Conservation (phyloP, 179 eudicot genomes). For the Dionaea muscipula region DNA sequence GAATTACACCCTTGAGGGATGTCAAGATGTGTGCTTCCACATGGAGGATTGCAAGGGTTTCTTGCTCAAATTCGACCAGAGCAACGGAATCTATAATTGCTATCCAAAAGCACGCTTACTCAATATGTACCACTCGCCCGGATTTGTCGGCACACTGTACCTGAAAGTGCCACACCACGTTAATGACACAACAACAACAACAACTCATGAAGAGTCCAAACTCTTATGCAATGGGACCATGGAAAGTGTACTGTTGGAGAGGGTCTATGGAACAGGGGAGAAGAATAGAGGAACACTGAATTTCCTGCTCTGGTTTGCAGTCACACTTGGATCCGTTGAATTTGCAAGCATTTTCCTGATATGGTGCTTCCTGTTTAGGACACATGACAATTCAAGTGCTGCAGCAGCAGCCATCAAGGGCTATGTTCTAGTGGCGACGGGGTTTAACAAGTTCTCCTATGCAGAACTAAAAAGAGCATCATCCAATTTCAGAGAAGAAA, state of each 20-base stretch:
- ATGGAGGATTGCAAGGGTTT: conserved; percentile 11
- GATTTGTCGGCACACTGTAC: neutral
- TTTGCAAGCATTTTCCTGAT: neutral
- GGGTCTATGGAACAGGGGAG: too few relatives aligned
- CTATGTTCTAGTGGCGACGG: conserved; percentile 5
- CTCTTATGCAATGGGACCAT: conserved; percentile 2
- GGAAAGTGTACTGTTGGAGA: neutral
- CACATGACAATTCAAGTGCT: neutral
- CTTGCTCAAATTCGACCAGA: neutral
- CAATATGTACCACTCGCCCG: conserved; percentile 7
- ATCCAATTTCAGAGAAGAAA: conserved; percentile 9
- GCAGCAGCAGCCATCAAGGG: neutral
- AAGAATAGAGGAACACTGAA: neutral
- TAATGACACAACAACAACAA: neutral
- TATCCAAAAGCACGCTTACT: conserved; percentile 10
- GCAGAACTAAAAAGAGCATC: conserved; percentile 12
- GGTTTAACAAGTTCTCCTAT: conserved; percentile 12
- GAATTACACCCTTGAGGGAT: neutral
- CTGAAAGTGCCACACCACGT: conserved; percentile 13
- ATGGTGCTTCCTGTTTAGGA: conserved; percentile 5
- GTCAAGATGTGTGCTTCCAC: neutral
- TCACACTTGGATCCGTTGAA: conserved; percentile 8
- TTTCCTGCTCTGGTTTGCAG: conserved; percentile 9
- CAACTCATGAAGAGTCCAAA: neutral
- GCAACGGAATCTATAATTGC: conserved; percentile 3